Base-by-base conservation (phyloP, 1,139 yeast species). In the Pichia sp. region DNA sequence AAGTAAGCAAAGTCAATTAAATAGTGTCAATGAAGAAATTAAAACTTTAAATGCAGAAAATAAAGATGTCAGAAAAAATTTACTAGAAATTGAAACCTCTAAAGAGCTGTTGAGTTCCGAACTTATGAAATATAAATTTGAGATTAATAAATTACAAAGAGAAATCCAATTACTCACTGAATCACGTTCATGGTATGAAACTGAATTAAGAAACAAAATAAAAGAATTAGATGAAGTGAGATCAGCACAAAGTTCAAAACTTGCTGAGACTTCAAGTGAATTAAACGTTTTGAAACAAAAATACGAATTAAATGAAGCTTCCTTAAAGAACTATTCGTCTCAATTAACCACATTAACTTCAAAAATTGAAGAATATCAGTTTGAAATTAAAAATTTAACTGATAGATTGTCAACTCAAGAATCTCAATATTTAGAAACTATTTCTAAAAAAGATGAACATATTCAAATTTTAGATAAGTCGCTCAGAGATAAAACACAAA, bases 361-460 rank as follows among this genome's bases (percentile, higher is more conserved):
- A 24, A 65, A 64, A 44, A 58, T 68, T 35, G 76, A 74, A 40
- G 61, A 63, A 29, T 45, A 71, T 3, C 55, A 72, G 24, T 55
- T 66, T 6, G 66, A 71, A 46, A 56, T 73, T 23, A 74, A 75
- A 45, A 69, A 70, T 24, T 57, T 80, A 20, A 78, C 74, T 41
- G 77, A 72, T 47, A 69, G 73, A 40, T 58, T 71, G 7, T 64
- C 74, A 1, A 55, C 67, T 8, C 69, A 71, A 25, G 78, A 76
- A 50, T 76, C 77, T 29, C 78, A 75, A 37, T 80, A 78, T 55
- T 63, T 78, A 37, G 74, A 74, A 43, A 95, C 87, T 56, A 67
- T 84, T 57, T 64, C 77, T 3, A 65, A 78, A 33, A 87, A 83
- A 59, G 81, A 81, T 48, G 78, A 86, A 41, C 63, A 82, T 34